Evolutionary conservation across 2,329 filamentous ascomycete genomes (phyloP).

Genomic region (Aspergillus phoenicis): DNA sequence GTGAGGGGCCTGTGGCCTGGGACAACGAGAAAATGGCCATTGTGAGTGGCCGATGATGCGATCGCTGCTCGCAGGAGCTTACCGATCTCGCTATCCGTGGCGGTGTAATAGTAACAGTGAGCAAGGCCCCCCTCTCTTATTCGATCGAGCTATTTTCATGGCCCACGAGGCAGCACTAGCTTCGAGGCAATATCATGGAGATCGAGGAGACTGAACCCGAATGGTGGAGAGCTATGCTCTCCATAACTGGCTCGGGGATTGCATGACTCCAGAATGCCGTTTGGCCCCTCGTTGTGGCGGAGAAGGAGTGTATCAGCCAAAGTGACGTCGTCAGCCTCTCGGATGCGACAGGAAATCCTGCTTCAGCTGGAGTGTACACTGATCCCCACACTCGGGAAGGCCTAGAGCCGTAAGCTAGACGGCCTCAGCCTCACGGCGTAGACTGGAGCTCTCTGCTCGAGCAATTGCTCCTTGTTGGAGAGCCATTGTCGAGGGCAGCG

Average conservation of each 20-base stretch:
- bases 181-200: conserved; percentile 7
- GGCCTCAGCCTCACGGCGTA: background rate
- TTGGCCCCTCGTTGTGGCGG: conserved; percentile 6
- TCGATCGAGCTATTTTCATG: conserved; percentile 5
- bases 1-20: conserved; percentile 18
- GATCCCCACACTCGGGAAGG: conserved; percentile 6
- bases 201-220: conserved; percentile 4
- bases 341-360: conserved; percentile 7
- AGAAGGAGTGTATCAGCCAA: background rate
- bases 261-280: background rate
- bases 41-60: conserved; percentile 11
- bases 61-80: conserved; percentile 8
- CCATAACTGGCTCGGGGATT: background rate
- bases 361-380: background rate
- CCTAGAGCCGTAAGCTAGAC: conserved; percentile 2
- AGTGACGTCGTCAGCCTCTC: conserved; percentile 11
- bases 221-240: background rate
- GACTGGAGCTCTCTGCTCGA: background rate
- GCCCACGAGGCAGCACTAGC: conserved; percentile 3
- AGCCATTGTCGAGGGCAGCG: background rate
- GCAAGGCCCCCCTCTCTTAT: background rate
- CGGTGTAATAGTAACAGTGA: conserved; percentile 8
- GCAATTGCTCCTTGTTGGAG: background rate
- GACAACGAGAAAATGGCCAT: conserved; percentile 11
- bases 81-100: conserved; percentile 9